Evolutionary conservation across 2,329 filamentous ascomycete species (phyloP), one percentile per base, ranked within the genome.

Genomic region (Cadophora gregata): DNA sequence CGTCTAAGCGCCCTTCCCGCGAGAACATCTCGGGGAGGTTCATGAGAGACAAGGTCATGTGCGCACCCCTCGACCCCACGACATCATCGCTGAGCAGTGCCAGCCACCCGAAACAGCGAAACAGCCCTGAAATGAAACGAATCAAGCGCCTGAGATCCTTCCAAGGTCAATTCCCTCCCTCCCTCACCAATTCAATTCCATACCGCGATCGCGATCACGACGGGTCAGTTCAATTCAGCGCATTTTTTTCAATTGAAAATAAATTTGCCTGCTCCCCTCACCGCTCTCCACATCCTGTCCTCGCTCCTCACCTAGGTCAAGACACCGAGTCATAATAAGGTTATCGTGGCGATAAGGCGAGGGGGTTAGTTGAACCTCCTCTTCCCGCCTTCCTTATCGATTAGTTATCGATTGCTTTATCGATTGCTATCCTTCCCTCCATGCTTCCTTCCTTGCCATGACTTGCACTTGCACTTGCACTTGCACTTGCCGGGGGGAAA

Each of bases 301-400:
- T 3, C 27, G 25, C 27, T 25, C 14, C 50, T 12, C 3, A 3
- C n/a, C 24, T 8, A 7, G 3, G n/a, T n/a, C 14, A 53, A 53
- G 25, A 31, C 19, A 16, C 27, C 51, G 27, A 55, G 51, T 55
- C 51, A 33, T 33, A 55, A 10, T 55, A 55, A 55, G 51, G 51
- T 55, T 55, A 55, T 55, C 51, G 51, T 10, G 16, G 16, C 27
- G 51, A 55, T 55, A 55, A 55, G 51, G 19, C 9, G 50, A 53
- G 51, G 51, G n/a, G 51, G 27, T 51, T 51, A 16, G 16, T 6
- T 14, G 25, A n/a, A n/a, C n/a, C n/a, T n/a, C n/a, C n/a, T n/a
- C n/a, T n/a, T n/a, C n/a, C n/a, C n/a, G n/a, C n/a, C n/a, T n/a
- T 51, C 47, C n/a, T 27, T 31, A 33, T 16, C 27, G 51, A 33